Evolutionary conservation across 176 grass and related monocot genomes (phyloP), one percentile per base, ranked within the genome.

Genomic region (Cymbopogon citratus): DNA sequence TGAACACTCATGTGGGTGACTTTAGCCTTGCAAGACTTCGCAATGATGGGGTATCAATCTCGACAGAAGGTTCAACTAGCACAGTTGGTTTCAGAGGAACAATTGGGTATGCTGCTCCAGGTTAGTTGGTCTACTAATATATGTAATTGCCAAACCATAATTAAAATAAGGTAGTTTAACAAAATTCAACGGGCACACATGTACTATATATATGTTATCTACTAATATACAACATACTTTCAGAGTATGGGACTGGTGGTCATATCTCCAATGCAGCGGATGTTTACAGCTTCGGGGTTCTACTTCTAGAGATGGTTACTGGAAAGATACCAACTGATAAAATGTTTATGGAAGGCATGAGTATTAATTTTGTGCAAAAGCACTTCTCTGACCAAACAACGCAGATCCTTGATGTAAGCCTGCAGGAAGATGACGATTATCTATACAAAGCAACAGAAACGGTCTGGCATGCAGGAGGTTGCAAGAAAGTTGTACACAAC

Each of bases 11-110:
- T 46, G 68, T 89, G 10, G 41, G 81, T 15, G 87, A 89, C 70
- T 89, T 89, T 85, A 81, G 87, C 9, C 65, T 89, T 5, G 74
- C 75, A 31, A 74, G 77, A 27, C 41, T 85, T 25, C 4, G 18
- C 7, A 23, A 12, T 69, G 83, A 85, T 67, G 19, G 28, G 14
- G 3, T 3, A 38, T 60, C 66, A 28, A 28, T 4, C n/a, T 81
- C 79, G 12, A 28, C 6, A 41, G 14, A 23, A 24, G 18, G 49
- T 16, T 81, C 79, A 57, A 60, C 49, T n/a, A 79, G 77, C 28
- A 67, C 63, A 15, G 31, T 67, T 31, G 27, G 77, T 35, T 67
- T 80, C 7, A 80, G 28, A 52, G 77, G 77, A 35, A 80, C 77
- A 80, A 68, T 52, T 66, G 63, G 77, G 5, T 80, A 80, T 68